Evolutionary conservation across 2,329 filamentous ascomycete species (phyloP), one percentile per base, ranked within the genome.

Genomic region (Colletotrichum navitas): DNA sequence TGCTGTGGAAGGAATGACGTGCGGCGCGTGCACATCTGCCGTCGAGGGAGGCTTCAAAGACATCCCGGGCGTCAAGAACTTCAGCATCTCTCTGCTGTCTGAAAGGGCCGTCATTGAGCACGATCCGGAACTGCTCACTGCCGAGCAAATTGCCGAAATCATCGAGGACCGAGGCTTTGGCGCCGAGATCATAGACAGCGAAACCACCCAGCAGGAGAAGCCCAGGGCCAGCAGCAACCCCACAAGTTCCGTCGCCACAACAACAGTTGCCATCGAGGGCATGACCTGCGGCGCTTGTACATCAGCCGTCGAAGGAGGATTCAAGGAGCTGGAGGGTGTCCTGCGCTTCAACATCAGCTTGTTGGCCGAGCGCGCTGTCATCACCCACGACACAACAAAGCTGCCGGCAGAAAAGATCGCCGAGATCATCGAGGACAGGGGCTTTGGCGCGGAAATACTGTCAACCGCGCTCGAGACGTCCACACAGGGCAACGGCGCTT

Each of bases 231-330:
- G 77, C 3, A 68, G 70, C n/a, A 76, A 76, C 66, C 76, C 79
- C 72, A 79, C 79, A 68, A 81, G 84, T 73, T 82, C 83, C 62
- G 77, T 88, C 5, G 86, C 91, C 68, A 93, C 90, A 0, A 98
- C 95, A 0, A 98, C 95, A 0, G 87, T 99, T 24, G 91, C 93
- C 5, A 93, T 99, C 66, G 94, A 96, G 75, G 96, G 96, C 62
- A 99, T 99, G 96, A 99, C 96, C 1, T 98, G 96, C 79, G 95
- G 95, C 29, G 94, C 96, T 52, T 99, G 96, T 81, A 98, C 96
- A 0, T 95, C 95, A 1, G 94, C 95, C 7, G 91, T 98, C 1
- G 93, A 98, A 78, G 88, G 89, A 62, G 94, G 93, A 4, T 96
- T 99, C 82, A 89, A 90, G 75, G 89, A 88, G 74, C 82, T 95